Base-by-base conservation (phyloP, 129 eudicot genomes). In the Flaveria robusta region DNA sequence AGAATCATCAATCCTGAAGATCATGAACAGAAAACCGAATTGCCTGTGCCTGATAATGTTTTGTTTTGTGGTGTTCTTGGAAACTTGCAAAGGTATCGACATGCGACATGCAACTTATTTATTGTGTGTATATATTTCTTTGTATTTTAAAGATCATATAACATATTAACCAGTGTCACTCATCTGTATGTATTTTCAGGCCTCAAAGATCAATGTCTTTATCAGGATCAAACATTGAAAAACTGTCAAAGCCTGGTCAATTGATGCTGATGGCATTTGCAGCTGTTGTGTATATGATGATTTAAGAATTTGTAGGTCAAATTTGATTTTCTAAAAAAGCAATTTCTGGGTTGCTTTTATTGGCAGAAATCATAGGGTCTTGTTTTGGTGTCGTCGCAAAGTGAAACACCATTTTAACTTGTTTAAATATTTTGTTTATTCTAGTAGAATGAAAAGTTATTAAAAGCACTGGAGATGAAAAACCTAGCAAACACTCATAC, bases 31-130 rank as follows among this genome's bases (percentile, higher is more conserved):
- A 91, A 81, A 74, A 93, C 96, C 3, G 97, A 93, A 78, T 63
- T 74, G 68, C 87, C 96, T 3, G 68, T 79, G 50, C 97, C 98
- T n/a, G 90, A 85, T 54, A 91, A 93, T 77, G 97, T 82, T 51
- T 92, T 87, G 66, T 93, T 66, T 50, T 93, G 98, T 55, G 98
- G 98, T 59, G 97, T 82, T 29, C 93, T 93, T 0, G 68, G 82
- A 59, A 50, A 66, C 55, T 18, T 80, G 84, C 97, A 90, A 62
- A 93, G 89, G 98, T 93, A 88, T 42, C 14, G 7, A 14, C 49
- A 43, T 43, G 11, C 13, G 13, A 9, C 52, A 11, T 47, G 52
- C n/a, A 47, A 14, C 15, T 47, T 47, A 47, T 12, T 47, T 47
- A 47, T 47, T 47, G 13, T 71, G n/a, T 34, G 24, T n/a, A 1